A percentile compares a stretch with the other conserved stretches of the same genome.
Evolutionary conservation across 176 grass and related monocot species (phyloP).

Genomic region (Calamus simplicifolius): DNA sequence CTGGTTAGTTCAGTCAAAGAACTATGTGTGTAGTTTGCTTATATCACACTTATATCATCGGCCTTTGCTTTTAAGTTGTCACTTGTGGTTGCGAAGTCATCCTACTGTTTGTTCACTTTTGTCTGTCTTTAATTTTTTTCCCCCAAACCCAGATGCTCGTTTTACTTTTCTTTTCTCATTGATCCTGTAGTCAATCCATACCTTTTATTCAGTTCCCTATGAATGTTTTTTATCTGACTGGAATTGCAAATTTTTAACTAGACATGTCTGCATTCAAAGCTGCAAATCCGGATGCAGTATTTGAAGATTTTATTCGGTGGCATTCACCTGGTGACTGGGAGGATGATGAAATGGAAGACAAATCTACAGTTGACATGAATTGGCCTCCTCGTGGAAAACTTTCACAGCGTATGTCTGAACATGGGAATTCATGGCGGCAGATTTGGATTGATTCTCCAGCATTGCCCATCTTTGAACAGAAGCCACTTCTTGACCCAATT

Average conservation of each 20-base stretch:
- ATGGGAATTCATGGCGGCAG: slow-evolving; percentile 86
- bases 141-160: too few species aligned
- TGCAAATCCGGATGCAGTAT: slow-evolving; percentile 82
- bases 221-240: not conserved
- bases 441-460: slow-evolving; percentile 86
- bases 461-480: slow-evolving; percentile 83
- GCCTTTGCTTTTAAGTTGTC: too few species aligned
- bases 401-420: slow-evolving; percentile 88
- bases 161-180: too few species aligned
- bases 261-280: slow-evolving; percentile 99
- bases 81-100: too few species aligned
- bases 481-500: slow-evolving; percentile 68
- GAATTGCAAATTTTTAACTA: slow-evolving; percentile 18
- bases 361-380: slow-evolving; percentile 28
- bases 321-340: slow-evolving; percentile 98
- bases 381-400: slow-evolving; percentile 86
- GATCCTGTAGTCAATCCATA: too few species aligned
- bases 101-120: too few species aligned
- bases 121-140: too few species aligned
- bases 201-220: not conserved
- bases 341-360: slow-evolving; percentile 25
- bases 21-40: not conserved
- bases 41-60: too few species aligned
- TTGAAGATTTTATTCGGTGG: slow-evolving; percentile 99
- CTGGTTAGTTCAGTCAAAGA: slow-evolving; percentile 44